Conservation (phyloP, 805 yeast genomes). For the Candida arabinofermentans region DNA sequence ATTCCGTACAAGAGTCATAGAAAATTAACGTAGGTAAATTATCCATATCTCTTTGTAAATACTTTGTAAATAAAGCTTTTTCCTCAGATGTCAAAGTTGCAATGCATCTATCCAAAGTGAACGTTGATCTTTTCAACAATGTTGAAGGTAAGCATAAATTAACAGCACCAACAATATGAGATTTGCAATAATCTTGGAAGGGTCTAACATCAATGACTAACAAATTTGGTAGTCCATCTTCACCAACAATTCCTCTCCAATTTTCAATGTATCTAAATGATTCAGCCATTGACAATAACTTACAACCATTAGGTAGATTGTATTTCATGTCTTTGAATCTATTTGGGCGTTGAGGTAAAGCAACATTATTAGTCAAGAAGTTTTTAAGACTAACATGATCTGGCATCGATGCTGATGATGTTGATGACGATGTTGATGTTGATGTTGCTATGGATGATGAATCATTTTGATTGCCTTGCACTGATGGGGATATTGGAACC, state of each 20-base stretch:
- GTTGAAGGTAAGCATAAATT: constrained; percentile 91
- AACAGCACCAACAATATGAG: constrained; percentile 57
- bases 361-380: constrained; percentile 12
- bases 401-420: constrained; percentile 1
- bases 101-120: constrained; percentile 58
- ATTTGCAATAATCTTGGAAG: constrained; percentile 62
- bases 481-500: neutral
- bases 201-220: constrained; percentile 79
- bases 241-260: constrained; percentile 16
- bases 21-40: constrained; percentile 43
- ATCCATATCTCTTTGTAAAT: constrained; percentile 24
- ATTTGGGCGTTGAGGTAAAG: constrained; percentile 14
- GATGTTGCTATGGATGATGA: no score
- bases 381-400: constrained; percentile 12
- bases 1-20: constrained; percentile 44
- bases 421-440: neutral
- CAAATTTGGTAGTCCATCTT: constrained; percentile 27
- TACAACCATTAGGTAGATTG: constrained; percentile 20
- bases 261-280: constrained; percentile 15
- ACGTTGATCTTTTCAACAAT: constrained; percentile 68
- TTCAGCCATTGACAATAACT: constrained; percentile 15
- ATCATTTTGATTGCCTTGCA: no score
- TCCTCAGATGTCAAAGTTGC: constrained; percentile 57
- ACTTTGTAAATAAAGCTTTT: constrained; percentile 36
- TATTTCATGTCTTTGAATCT: constrained; percentile 22